Conservation (phyloP, 768 basidiomycete species). For the Jaapia argillacea region DNA sequence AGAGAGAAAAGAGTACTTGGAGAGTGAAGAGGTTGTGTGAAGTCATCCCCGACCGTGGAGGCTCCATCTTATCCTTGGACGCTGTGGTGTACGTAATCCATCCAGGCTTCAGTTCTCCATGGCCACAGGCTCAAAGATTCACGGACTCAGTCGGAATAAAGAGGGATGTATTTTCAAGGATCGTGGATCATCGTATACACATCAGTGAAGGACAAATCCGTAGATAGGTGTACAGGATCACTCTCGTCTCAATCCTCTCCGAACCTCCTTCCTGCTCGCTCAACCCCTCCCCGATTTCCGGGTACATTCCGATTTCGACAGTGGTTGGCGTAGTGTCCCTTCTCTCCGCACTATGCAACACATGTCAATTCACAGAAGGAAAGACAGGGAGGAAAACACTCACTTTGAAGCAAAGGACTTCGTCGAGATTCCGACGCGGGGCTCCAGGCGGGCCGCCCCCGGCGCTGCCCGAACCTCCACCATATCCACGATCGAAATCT, state of each 20-base stretch:
- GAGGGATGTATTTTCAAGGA: too few species aligned
- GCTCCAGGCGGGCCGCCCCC: conserved; percentile 22
- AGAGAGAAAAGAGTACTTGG: conserved; percentile 1
- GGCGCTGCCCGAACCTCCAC: conserved; percentile 25
- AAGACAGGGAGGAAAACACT: conserved; percentile 7
- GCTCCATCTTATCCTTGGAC: too few species aligned
- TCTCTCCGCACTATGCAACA: conserved; percentile 64
- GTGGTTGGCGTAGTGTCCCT: conserved; percentile 93
- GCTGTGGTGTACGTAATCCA: too few species aligned
- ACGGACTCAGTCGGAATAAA: too few species aligned
- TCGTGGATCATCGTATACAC: too few species aligned
- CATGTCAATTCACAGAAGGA: neutral
- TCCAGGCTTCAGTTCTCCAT: too few species aligned
- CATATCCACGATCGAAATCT: conserved; percentile 51
- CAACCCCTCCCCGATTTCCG: conserved; percentile 80
- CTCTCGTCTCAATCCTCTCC: conserved; percentile 11
- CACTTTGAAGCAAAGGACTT: conserved; percentile 85
- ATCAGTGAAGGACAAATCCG: too few species aligned
- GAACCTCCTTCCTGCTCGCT: conserved; percentile 33
- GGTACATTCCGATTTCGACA: conserved; percentile 88
- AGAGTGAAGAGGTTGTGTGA: too few species aligned
- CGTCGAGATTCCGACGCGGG: conserved; percentile 63
- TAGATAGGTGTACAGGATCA: too few species aligned
- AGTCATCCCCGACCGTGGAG: too few species aligned
- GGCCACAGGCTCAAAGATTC: too few species aligned